Percentiles rank a stretch among this genome's conserved stretches.
These are phyloP conservation scores for Articulospora tetracladia DNA, from an alignment of 495 filamentous ascomycete species.

Conservation along the genomic window DNA sequence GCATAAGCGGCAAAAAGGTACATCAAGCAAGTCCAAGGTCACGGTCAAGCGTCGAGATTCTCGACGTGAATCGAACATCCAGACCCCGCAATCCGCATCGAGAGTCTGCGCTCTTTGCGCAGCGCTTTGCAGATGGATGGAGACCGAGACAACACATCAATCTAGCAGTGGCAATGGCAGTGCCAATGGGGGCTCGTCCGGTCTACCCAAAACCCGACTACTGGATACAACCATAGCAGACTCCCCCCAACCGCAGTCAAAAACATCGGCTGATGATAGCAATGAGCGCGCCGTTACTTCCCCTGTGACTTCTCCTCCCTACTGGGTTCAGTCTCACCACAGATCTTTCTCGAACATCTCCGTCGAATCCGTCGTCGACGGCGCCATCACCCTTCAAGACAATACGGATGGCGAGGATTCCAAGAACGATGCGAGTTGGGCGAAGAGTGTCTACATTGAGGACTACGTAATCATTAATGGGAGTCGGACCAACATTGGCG, in stretches of 20 bases:
- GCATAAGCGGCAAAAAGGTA: neutral
- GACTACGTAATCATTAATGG: constrained; percentile 49
- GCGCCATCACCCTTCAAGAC: constrained; percentile 49
- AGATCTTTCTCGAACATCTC: constrained; percentile 37
- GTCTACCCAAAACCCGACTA: neutral
- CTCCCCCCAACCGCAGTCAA: neutral
- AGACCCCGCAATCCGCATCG: neutral
- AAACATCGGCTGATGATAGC: neutral
- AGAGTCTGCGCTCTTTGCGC: neutral
- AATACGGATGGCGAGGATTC: constrained; percentile 38
- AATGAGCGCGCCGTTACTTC: constrained; percentile 13
- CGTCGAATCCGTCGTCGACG: constrained; percentile 37
- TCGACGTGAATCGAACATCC: neutral
- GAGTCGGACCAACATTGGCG: constrained; percentile 44
- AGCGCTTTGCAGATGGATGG: constrained; percentile 25
- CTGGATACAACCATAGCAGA: constrained; percentile 11
- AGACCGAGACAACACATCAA: constrained; percentile 13
- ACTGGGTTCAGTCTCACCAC: constrained; percentile 30
- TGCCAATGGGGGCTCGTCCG: neutral
- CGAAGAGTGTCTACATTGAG: constrained; percentile 47
- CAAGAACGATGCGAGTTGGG: constrained; percentile 52
- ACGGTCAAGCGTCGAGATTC: neutral
- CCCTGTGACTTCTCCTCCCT: constrained; percentile 27
- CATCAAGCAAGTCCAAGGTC: too few species aligned
- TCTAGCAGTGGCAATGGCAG: constrained; percentile 16